phyloP scores from a whole-genome alignment of 257 asterid genomes.

The Forsythia suspensa region DNA sequence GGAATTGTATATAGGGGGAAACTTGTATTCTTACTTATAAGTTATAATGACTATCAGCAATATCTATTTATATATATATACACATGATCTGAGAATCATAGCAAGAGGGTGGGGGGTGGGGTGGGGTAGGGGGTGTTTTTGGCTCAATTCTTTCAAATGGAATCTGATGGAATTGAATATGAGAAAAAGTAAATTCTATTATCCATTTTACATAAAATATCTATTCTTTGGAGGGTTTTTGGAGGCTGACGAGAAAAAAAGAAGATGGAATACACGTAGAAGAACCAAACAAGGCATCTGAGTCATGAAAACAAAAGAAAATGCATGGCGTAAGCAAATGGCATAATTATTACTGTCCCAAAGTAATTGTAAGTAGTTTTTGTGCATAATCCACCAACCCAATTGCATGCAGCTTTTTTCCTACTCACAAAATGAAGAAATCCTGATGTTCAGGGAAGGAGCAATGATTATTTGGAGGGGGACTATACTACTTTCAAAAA shows the following conservation, averaged over 20 bases:
- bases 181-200: slow-evolving; percentile 20
- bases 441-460: too few relatives aligned
- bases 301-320: slow-evolving; percentile 39
- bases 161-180: slow-evolving; percentile 34
- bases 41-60: slow-evolving; percentile 7
- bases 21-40: slow-evolving; percentile 24
- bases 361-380: neutral
- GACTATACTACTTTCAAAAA: too few relatives aligned
- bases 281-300: slow-evolving; percentile 44
- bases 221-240: slow-evolving; percentile 22
- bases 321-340: slow-evolving; percentile 40
- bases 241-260: slow-evolving; percentile 43
- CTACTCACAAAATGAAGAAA: slow-evolving; percentile 4
- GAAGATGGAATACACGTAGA: slow-evolving; percentile 48
- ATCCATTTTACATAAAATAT: slow-evolving; percentile 28
- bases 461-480: too few relatives aligned
- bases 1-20: neutral
- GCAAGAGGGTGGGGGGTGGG: neutral
- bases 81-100: slow-evolving; percentile 13
- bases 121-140: neutral
- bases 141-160: slow-evolving; percentile 15
- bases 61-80: neutral
- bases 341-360: neutral
- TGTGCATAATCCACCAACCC: neutral
- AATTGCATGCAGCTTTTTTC: neutral